Conservation (phyloP, 208 protist genomes). For the Leptomonas seymouri region DNA sequence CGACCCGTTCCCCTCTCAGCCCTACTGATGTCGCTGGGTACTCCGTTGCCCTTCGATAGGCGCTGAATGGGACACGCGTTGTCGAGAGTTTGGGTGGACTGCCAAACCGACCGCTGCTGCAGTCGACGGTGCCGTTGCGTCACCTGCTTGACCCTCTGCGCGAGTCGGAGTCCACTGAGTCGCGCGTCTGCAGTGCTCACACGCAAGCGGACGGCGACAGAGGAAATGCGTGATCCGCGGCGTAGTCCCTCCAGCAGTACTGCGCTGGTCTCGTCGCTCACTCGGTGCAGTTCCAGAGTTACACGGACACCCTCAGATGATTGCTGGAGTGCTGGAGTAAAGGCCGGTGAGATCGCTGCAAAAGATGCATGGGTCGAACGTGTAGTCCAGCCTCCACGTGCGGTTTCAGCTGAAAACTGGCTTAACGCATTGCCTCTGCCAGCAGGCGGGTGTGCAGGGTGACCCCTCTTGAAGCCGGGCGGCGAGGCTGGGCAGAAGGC, state of each 20-base stretch:
- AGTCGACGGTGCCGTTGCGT: conserved; percentile 11
- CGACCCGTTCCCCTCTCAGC: not conserved
- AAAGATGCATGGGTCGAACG: not conserved
- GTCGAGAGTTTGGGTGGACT: not conserved
- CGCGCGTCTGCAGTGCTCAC: conserved; percentile 24
- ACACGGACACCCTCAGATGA: conserved; percentile 8
- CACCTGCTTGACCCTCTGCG: conserved; percentile 11
- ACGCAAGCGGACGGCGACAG: conserved; percentile 17
- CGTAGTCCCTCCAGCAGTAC: conserved; percentile 34
- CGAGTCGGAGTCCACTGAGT: conserved; percentile 13
- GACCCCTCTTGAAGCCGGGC: not conserved
- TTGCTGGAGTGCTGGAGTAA: not conserved
- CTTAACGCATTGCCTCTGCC: not conserved
- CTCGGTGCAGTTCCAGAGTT: conserved; percentile 34
- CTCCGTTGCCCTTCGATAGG: not conserved
- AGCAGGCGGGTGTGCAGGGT: not conserved
- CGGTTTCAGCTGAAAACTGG: not conserved
- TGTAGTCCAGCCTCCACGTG: not conserved
- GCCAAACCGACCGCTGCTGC: not conserved
- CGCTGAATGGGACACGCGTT: not conserved
- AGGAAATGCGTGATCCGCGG: conserved; percentile 15
- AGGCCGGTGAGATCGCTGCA: not conserved
- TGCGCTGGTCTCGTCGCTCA: conserved; percentile 25
- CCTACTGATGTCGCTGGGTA: not conserved
- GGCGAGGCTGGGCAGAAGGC: not conserved